Evolutionary conservation across 768 basidiomycete species (phyloP), one percentile per base, ranked within the genome.

Genomic region (Dioszegia aurantiaca): DNA sequence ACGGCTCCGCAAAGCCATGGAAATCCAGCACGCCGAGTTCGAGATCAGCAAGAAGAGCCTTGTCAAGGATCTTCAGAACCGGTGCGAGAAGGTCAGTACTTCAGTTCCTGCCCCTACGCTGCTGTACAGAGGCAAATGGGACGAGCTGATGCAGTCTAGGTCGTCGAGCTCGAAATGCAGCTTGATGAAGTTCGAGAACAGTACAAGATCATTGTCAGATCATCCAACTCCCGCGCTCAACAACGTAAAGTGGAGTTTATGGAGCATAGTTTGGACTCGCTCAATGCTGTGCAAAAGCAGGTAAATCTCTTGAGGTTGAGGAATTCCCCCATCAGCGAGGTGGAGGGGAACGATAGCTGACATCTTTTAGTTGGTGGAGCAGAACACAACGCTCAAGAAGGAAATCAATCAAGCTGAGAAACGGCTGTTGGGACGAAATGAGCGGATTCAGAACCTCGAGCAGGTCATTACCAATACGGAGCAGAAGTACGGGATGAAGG

Each of bases 241-340:
- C 90, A 94, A 80, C 93, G 94, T 84, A 97, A 98, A 83, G 93
- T 98, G 88, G 89, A 91, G 12, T 95, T 97, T 83, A 78, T 99
- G 55, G 92, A 97, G 74, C 87, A 94, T 52, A 99, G 98, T 73
- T 80, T 99, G 52, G 93, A 97, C 72, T 90, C 94, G 73, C 79
- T 98, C 64, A 94, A 92, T 26, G 78, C 90, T 52, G 92, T 98
- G 21, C 95, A 98, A 83, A 95, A 97, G 78, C 92, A 97, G 86
- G 93, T 87, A 33, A 6, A 14, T 33, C 33, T 33, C 14, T 33
- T 33, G 8, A 33, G 33, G 33, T 14, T 33, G 33, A 14, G 6
- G 33, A 33, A 33, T 33, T 33, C 33, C 14, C 33, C 8, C 33
- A 33, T 6, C 14, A 33, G n/a, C n/a, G n/a, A n/a, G 14, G 3